A percentile compares a stretch with the other conserved stretches of the same genome.
Conservation (phyloP, 2,329 filamentous ascomycete genomes). For the Polytolypa hystricis region DNA sequence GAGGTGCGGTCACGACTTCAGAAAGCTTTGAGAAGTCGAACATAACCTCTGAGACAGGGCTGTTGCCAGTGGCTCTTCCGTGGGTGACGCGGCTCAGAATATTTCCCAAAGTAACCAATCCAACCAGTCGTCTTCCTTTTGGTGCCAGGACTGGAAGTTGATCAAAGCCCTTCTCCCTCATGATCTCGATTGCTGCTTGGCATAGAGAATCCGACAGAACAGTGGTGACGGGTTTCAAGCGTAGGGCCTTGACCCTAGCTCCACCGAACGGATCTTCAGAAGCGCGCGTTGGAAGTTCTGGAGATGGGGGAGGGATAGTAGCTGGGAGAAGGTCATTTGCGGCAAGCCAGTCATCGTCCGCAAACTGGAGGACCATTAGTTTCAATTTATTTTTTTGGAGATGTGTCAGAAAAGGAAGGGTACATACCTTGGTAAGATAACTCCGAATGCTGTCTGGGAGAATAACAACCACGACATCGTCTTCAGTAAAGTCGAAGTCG, state of each 20-base stretch:
- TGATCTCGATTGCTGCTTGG: slow-evolving; percentile 85
- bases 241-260: slow-evolving; percentile 69
- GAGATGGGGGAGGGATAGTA: slow-evolving; percentile 29
- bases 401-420: no score
- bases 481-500: slow-evolving; percentile 65
- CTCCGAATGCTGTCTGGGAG: slow-evolving; percentile 93
- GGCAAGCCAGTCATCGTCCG: slow-evolving; percentile 96
- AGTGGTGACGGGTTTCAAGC: slow-evolving; percentile 88
- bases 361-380: slow-evolving; percentile 49
- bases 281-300: slow-evolving; percentile 24
- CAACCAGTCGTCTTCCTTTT: slow-evolving; percentile 63
- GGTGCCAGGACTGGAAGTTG: slow-evolving; percentile 81
- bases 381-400: no score
- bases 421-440: slow-evolving; percentile 71
- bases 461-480: slow-evolving; percentile 81
- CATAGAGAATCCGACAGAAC: slow-evolving; percentile 61
- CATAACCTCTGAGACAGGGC: slow-evolving; percentile 79
- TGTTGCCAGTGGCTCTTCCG: slow-evolving; percentile 63
- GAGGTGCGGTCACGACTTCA: slow-evolving; percentile 83
- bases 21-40: slow-evolving; percentile 84
- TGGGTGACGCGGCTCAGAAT: slow-evolving; percentile 80
- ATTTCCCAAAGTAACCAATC: slow-evolving; percentile 89
- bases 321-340: slow-evolving; percentile 78
- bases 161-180: slow-evolving; percentile 97
- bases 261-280: slow-evolving; percentile 59